Conservation (phyloP, 2,329 filamentous ascomycete species). For the Scorias spongiosa region DNA sequence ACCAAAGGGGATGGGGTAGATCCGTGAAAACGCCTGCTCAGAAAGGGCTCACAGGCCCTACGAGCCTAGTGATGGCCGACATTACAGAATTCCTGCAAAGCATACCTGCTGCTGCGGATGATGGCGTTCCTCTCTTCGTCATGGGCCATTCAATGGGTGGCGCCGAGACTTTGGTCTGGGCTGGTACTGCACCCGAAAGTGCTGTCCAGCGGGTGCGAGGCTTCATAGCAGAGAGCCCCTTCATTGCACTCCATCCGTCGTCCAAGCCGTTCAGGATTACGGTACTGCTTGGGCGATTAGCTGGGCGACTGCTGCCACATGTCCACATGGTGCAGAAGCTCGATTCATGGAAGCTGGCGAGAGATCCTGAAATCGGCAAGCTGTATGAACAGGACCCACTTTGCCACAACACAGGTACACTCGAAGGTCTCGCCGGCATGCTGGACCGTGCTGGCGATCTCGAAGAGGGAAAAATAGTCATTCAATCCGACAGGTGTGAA, state of each 20-base stretch:
- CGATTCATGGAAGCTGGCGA: slow-evolving; percentile 46
- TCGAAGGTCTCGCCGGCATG: slow-evolving; percentile 65
- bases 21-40: slow-evolving; percentile 48
- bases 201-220: slow-evolving; percentile 50
- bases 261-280: slow-evolving; percentile 49
- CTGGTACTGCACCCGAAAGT: slow-evolving; percentile 30
- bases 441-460: slow-evolving; percentile 56
- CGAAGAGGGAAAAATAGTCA: slow-evolving; percentile 36
- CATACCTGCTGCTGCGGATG: slow-evolving; percentile 29
- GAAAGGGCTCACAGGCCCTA: slow-evolving; percentile 59
- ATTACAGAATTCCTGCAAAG: slow-evolving; percentile 58
- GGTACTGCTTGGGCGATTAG: slow-evolving; percentile 51
- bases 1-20: slow-evolving; percentile 80
- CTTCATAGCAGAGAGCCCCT: slow-evolving; percentile 63
- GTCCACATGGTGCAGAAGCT: slow-evolving; percentile 53
- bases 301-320: slow-evolving; percentile 50
- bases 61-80: slow-evolving; percentile 57
- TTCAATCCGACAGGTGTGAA: slow-evolving; percentile 28
- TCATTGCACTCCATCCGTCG: slow-evolving; percentile 55
- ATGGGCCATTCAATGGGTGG: slow-evolving; percentile 90
- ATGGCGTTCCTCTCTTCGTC: slow-evolving; percentile 52
- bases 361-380: slow-evolving; percentile 49
- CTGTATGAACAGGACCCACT: slow-evolving; percentile 51
- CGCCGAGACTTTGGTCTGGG: slow-evolving; percentile 54
- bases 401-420: slow-evolving; percentile 69